These are phyloP conservation scores for Saraca asoca DNA, from an alignment of 331 rosid genomes.

Conservation along the genomic window DNA sequence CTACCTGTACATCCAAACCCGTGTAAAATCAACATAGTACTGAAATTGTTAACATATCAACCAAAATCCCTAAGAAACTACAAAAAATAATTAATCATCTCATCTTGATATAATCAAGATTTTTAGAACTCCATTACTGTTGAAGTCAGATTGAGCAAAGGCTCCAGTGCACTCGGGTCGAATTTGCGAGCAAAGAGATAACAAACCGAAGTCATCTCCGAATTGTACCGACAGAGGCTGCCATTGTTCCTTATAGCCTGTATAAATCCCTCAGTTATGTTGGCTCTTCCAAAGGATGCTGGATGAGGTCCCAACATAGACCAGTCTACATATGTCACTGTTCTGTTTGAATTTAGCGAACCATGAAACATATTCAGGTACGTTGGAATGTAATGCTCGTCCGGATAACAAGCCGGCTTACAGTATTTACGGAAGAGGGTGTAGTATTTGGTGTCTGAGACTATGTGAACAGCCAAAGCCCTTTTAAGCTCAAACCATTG, in stretches of 20 bases:
- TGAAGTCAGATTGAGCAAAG: conserved; percentile 64
- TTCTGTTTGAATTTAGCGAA: conserved; percentile 72
- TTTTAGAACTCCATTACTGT: conserved; percentile 67
- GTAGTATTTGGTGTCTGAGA: conserved; percentile 65
- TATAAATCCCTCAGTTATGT: conserved; percentile 59
- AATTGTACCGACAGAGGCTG: conserved; percentile 67
- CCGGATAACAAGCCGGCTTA: conserved; percentile 95
- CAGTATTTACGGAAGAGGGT: conserved; percentile 69
- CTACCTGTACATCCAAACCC: conserved; percentile 40
- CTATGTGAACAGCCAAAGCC: conserved; percentile 51
- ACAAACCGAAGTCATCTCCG: conserved; percentile 72
- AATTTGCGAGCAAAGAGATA: conserved; percentile 93
- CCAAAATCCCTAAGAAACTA: conserved; percentile 26
- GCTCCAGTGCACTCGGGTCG: conserved; percentile 59
- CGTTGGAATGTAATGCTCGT: conserved; percentile 89
- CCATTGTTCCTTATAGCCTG: conserved; percentile 62
- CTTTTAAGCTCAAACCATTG: conserved; percentile 92
- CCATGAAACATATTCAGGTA: conserved; percentile 80
- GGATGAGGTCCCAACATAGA: conserved; percentile 93
- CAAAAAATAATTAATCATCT: conserved; percentile 20
- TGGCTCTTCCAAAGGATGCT: conserved; percentile 52
- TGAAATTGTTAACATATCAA: conserved; percentile 16
- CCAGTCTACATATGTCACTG: conserved; percentile 94
- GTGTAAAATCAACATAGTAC: too few relatives aligned
- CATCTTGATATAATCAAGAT: conserved; percentile 17